Evolutionary conservation across 371 early-diverging fungal genomes (phyloP).

Genomic region (Mucor circinelloides): DNA sequence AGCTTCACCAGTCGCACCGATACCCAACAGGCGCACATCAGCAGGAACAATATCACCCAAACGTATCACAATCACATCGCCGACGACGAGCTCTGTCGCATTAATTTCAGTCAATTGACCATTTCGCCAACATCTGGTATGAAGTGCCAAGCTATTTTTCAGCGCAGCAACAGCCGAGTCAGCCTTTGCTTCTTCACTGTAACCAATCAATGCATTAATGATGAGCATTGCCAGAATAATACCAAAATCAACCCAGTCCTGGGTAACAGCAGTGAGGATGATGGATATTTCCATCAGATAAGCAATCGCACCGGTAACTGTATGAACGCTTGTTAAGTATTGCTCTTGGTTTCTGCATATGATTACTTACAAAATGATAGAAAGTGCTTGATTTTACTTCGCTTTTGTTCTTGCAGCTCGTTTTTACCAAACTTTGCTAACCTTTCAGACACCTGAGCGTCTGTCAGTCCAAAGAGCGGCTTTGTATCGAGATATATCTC

Average conservation of each 20-base stretch:
- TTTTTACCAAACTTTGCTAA: constrained; percentile 71
- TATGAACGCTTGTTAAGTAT: neutral
- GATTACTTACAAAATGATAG: constrained; percentile 70
- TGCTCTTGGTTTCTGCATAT: neutral
- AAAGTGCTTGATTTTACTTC: constrained; percentile 86
- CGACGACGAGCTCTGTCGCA: constrained; percentile 78
- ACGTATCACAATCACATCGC: constrained; percentile 88
- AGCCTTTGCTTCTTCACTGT: constrained; percentile 87
- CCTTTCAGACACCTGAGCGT: constrained; percentile 62
- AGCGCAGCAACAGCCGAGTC: constrained; percentile 90
- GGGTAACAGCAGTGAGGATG: constrained; percentile 70
- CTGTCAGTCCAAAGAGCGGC: constrained; percentile 64
- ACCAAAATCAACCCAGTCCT: constrained; percentile 85
- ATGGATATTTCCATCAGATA: constrained; percentile 83
- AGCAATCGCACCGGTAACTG: constrained; percentile 84
- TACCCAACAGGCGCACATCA: constrained; percentile 85
- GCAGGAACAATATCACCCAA: constrained; percentile 96
- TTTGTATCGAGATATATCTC: constrained; percentile 73
- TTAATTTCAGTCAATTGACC: constrained; percentile 83
- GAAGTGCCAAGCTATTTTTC: constrained; percentile 82
- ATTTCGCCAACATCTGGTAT: constrained; percentile 79
- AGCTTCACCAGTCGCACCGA: constrained; percentile 80
- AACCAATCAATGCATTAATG: constrained; percentile 91
- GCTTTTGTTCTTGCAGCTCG: constrained; percentile 80
- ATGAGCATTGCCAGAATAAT: constrained; percentile 83